Conservation (phyloP, 257 asterid genomes). For the Solanum appendiculatum region DNA sequence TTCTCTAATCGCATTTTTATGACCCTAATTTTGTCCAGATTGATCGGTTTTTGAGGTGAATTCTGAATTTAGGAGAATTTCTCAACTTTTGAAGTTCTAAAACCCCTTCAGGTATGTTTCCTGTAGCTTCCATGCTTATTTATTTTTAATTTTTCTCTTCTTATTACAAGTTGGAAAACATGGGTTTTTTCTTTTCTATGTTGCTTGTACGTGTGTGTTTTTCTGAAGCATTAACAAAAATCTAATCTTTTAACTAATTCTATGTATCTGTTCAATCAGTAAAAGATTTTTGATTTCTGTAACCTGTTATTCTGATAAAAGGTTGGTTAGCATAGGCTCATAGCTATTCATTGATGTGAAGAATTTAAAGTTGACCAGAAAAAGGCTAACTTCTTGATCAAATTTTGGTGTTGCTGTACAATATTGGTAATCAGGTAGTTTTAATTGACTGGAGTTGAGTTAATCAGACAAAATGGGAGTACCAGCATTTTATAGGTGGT, state of each 20-base stretch:
- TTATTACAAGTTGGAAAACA: background rate
- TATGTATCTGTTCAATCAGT: background rate
- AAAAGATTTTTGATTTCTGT: background rate
- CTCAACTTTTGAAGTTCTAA: background rate
- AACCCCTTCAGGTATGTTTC: background rate
- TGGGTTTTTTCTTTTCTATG: background rate
- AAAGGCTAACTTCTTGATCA: background rate
- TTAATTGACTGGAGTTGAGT: background rate
- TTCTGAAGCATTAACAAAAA: background rate
- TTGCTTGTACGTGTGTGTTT: background rate
- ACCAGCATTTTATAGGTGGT: slow-evolving; percentile 93
- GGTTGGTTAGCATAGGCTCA: background rate
- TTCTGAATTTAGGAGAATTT: background rate
- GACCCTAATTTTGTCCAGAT: background rate
- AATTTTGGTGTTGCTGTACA: background rate
- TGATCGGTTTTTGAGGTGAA: background rate
- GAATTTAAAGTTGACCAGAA: background rate
- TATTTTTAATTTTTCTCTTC: background rate
- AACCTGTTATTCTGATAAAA: background rate
- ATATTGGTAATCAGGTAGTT: background rate
- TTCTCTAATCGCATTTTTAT: background rate
- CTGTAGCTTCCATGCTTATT: background rate
- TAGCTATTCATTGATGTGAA: background rate
- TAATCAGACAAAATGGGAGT: slow-evolving; percentile 55
- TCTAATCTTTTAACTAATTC: background rate